Conservation (phyloP, 345 rosid species). For the Barbarea vulgaris region DNA sequence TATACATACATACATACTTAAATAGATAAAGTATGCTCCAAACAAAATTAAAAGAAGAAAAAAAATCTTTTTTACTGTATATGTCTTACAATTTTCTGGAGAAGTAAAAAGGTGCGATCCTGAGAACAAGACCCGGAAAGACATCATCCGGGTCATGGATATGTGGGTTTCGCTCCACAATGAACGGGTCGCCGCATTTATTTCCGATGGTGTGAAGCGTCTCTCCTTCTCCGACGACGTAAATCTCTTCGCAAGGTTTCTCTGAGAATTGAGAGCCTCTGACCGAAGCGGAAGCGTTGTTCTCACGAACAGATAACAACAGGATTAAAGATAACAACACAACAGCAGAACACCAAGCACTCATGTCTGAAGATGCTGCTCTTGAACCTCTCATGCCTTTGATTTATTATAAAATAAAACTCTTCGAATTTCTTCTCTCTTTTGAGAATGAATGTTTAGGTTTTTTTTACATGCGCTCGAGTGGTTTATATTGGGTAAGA, state of each 20-base stretch:
- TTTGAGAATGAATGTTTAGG: neutral
- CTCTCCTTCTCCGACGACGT: constrained; percentile 79
- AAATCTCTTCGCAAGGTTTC: constrained; percentile 77
- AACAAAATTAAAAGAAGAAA: neutral
- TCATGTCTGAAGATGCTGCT: constrained; percentile 47
- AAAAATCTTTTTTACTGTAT: neutral
- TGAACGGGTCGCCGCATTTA: constrained; percentile 83
- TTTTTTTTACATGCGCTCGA: neutral
- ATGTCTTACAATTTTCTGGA: constrained; percentile 18
- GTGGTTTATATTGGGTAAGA: constrained; percentile 20
- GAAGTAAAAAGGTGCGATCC: constrained; percentile 54
- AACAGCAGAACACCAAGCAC: constrained; percentile 69
- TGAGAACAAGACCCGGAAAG: constrained; percentile 85
- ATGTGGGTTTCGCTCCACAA: constrained; percentile 79
- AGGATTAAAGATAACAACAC: constrained; percentile 54
- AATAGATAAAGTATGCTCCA: neutral
- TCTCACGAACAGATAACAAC: constrained; percentile 52
- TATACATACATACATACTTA: constrained; percentile 20
- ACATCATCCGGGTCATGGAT: constrained; percentile 86
- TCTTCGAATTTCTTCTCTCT: neutral
- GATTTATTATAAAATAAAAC: neutral
- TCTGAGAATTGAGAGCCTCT: constrained; percentile 51
- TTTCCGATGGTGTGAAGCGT: constrained; percentile 72
- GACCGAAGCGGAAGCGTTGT: constrained; percentile 39
- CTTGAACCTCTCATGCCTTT: constrained; percentile 35